Percentiles rank a stretch among this genome's conserved stretches.
phyloP scores from a whole-genome alignment of 495 filamentous ascomycete genomes.

The Tuber magnatum region DNA sequence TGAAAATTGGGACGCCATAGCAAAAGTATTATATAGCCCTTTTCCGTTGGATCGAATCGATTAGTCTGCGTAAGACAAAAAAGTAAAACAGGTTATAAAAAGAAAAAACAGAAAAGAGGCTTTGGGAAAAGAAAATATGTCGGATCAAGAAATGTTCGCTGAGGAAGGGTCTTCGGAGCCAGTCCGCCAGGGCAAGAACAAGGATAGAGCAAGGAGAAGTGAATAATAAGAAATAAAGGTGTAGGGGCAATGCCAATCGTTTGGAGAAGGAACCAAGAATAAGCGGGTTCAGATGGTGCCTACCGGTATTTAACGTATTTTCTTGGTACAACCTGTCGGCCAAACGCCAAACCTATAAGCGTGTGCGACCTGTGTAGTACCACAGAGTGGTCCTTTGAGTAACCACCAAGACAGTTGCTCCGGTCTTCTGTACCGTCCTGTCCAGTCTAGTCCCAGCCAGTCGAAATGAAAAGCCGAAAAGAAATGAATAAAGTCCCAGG shows the following conservation, averaged over 20 bases:
- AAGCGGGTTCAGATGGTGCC: conserved; percentile 28
- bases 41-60: background rate
- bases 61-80: conserved; percentile 1
- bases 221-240: conserved; percentile 13
- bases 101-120: conserved; percentile 9
- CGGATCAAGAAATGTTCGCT: background rate
- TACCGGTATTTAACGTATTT: conserved; percentile 8
- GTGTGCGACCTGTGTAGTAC: background rate
- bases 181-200: conserved; percentile 7
- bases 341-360: background rate
- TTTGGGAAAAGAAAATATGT: conserved; percentile 13
- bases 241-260: background rate
- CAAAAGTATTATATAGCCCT: conserved; percentile 16
- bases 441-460: background rate
- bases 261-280: conserved; percentile 6
- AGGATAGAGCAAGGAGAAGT: conserved; percentile 23
- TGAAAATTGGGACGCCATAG: conserved; percentile 33
- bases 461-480: background rate
- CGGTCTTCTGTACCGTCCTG: background rate
- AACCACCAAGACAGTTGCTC: conserved; percentile 2
- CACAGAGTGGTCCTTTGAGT: background rate
- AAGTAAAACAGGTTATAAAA: background rate
- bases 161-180: background rate
- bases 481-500: background rate
- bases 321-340: background rate